phyloP scores from a whole-genome alignment of 257 asterid genomes.

The Knoxia roxburghii region DNA sequence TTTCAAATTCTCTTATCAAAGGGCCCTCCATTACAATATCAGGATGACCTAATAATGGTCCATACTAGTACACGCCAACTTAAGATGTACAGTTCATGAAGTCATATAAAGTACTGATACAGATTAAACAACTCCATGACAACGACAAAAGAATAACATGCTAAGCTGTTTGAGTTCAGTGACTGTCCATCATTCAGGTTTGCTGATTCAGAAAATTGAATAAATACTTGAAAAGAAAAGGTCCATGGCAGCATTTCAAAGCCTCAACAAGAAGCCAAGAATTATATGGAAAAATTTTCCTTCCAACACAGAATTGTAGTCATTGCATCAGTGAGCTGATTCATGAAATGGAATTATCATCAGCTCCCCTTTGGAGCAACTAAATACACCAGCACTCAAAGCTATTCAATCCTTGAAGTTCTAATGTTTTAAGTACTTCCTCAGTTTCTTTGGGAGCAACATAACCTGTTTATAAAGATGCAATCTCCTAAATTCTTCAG shows the following conservation, averaged over 20 bases:
- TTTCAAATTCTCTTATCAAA: not conserved
- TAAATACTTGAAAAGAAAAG: no score
- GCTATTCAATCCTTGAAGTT: not conserved
- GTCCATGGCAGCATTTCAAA: not conserved
- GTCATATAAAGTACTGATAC: not conserved
- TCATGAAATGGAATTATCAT: not conserved
- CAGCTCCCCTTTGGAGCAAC: not conserved
- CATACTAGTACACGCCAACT: not conserved
- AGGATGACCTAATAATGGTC: not conserved
- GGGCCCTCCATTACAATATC: not conserved
- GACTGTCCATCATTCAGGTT: no score
- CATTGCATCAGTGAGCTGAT: not conserved
- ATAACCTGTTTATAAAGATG: not conserved
- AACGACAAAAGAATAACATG: no score
- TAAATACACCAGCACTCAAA: no score
- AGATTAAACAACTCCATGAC: no score
- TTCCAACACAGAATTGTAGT: not conserved
- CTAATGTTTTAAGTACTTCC: not conserved
- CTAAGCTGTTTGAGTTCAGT: no score
- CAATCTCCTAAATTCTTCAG: not conserved
- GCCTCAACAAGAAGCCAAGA: constrained; percentile 1
- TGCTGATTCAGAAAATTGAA: no score
- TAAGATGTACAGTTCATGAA: not conserved
- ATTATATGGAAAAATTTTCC: not conserved
- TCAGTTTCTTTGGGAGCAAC: not conserved